phyloP scores from a whole-genome alignment of 2,329 filamentous ascomycete genomes.

The Alternaria burnsii region DNA sequence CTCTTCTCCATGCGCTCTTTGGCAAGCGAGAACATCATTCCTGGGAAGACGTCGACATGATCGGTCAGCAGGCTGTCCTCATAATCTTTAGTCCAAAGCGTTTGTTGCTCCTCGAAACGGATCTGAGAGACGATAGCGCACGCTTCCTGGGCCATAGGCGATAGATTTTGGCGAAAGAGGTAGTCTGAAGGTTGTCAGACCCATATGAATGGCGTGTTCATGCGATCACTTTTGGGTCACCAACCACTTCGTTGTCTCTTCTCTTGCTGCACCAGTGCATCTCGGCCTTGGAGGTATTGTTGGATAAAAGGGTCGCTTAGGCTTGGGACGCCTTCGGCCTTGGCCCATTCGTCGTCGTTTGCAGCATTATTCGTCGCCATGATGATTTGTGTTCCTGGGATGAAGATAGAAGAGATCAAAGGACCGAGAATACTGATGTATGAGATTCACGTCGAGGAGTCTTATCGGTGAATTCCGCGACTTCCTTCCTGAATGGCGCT shows the following conservation, averaged over 20 bases:
- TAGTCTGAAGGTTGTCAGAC: conserved; percentile 62
- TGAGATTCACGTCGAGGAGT: conserved; percentile 5
- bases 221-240: conserved; percentile 33
- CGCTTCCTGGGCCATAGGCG: conserved; percentile 79
- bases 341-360: conserved; percentile 51
- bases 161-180: conserved; percentile 76
- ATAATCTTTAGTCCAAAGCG: conserved; percentile 77
- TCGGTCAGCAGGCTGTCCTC: conserved; percentile 74
- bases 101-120: conserved; percentile 76
- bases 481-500: conserved; percentile 31
- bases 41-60: conserved; percentile 75
- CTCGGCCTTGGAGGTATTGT: conserved; percentile 79
- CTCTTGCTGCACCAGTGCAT: conserved; percentile 80
- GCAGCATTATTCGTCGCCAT: conserved; percentile 34
- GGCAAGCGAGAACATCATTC: conserved; percentile 92
- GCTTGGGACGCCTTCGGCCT: conserved; percentile 53
- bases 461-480: conserved; percentile 28
- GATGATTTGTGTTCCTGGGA: neutral
- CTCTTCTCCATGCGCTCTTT: conserved; percentile 87
- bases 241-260: conserved; percentile 81
- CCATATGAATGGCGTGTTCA: neutral
- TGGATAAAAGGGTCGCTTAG: conserved; percentile 78
- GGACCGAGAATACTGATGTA: neutral
- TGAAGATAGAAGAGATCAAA: neutral
- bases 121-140: conserved; percentile 82